Conservation (phyloP, 805 yeast genomes). For the Saccharomycopsis babjevae region DNA sequence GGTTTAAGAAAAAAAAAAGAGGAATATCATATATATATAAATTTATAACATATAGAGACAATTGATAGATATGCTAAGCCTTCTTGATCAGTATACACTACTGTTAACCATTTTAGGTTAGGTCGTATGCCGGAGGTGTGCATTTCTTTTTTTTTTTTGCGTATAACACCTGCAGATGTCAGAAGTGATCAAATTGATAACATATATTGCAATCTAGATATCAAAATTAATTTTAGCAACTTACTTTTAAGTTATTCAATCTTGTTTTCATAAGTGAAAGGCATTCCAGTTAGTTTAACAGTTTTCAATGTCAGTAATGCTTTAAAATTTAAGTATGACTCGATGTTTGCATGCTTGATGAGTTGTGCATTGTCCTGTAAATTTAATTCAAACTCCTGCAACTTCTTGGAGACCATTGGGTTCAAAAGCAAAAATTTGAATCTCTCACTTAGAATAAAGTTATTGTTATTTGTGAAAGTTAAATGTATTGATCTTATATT, state of each 20-base stretch:
- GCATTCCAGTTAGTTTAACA: slow-evolving; percentile 1
- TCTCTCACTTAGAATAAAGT: slow-evolving; percentile 13
- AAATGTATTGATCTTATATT: slow-evolving; percentile 1
- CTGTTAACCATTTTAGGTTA: too few relatives aligned
- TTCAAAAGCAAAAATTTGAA: slow-evolving; percentile 7
- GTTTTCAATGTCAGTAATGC: not conserved
- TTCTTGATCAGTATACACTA: too few relatives aligned
- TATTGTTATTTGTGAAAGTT: slow-evolving; percentile 4
- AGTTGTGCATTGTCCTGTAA: slow-evolving; percentile 4
- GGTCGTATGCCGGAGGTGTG: too few relatives aligned
- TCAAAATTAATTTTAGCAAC: not conserved
- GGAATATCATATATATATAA: too few relatives aligned
- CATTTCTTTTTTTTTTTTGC: too few relatives aligned
- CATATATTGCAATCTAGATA: too few relatives aligned
- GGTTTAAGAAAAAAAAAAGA: too few relatives aligned
- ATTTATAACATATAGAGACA: too few relatives aligned
- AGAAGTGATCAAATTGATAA: too few relatives aligned
- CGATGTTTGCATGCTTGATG: slow-evolving; percentile 12
- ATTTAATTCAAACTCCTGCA: slow-evolving; percentile 5
- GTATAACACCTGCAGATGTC: too few relatives aligned
- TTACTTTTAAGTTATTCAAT: not conserved
- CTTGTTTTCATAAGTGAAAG: not conserved
- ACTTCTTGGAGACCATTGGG: slow-evolving; percentile 2
- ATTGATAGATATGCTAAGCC: too few relatives aligned
- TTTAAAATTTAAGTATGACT: slow-evolving; percentile 2